Evolutionary conservation across 805 yeast species (phyloP), one percentile per base, ranked within the genome.

Genomic region (Zygoascus bituminiphila): DNA sequence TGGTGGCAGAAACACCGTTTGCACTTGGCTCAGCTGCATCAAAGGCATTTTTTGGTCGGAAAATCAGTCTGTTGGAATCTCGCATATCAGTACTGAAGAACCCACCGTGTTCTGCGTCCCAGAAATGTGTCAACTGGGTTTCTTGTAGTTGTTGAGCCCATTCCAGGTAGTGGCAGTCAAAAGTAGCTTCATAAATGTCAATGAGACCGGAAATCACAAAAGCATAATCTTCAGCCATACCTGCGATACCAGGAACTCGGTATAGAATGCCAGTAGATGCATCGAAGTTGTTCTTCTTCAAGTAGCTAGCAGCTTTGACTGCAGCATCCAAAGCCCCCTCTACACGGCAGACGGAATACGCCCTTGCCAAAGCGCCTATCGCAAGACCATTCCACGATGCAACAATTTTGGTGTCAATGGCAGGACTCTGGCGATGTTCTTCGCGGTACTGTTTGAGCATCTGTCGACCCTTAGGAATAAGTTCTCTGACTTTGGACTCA

Each of bases 191-290:
- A 50, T 61, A 64, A 9, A 67, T 55, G 41, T 67, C 68, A 9
- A 68, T 47, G 25, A 68, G 53, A 0, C 71, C 73, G 4, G 52
- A 33, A 20, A 68, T 61, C 29, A 61, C 42, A 50, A 51, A 62
- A 6, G 71, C 68, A 53, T 65, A 68, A 53, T 69, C 73, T 36
- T 67, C 71, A 47, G 60, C 57, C 45, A 63, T 55, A n/a, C 63
- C 66, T 9, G 47, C 50, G 7, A 54, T 46, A 2, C 39, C 44
- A 10, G 46, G 51, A 2, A 60, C 54, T 14, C 68, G 55, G 15
- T 26, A 29, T 44, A 64, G 43, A 2, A 49, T 40, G 5, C 51
- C 46, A 4, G 51, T 47, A 12, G 50, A 46, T 4, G 45, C 26
- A 44, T 60, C 58, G 43, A 60, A 63, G 36, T 57, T 29, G 44